Evolutionary conservation across 176 grass and related monocot species (phyloP).

Genomic region (Aegilops bicornis): DNA sequence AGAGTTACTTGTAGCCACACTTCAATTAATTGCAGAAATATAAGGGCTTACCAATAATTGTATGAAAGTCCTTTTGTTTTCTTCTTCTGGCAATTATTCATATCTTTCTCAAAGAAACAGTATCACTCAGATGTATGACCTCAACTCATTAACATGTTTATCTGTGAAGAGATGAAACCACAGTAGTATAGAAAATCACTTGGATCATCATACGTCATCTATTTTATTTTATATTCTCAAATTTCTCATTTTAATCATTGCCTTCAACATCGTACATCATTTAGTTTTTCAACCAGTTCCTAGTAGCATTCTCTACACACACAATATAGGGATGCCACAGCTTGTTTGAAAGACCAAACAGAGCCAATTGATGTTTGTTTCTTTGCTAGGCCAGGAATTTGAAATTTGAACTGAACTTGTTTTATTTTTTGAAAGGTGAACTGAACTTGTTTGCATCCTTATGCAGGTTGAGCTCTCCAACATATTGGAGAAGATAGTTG

Average conservation of each 20-base stretch:
- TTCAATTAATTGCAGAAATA: neutral
- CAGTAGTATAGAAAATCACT: neutral
- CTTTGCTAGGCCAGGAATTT: neutral
- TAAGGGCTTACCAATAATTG: neutral
- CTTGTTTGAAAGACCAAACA: neutral
- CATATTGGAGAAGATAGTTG: constrained; percentile 81
- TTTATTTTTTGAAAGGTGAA: too few relatives aligned
- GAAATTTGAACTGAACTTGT: neutral
- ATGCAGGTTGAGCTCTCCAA: constrained; percentile 90
- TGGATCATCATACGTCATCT: neutral
- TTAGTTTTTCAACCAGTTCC: neutral
- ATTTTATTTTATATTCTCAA: neutral
- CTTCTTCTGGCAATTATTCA: neutral
- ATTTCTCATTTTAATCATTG: neutral
- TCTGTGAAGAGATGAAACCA: neutral
- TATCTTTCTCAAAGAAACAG: neutral
- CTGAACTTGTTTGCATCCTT: constrained; percentile 16
- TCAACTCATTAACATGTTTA: neutral
- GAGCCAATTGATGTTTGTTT: constrained; percentile 1
- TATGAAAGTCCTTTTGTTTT: neutral
- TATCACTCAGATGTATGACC: neutral
- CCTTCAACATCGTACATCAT: neutral
- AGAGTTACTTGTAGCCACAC: neutral
- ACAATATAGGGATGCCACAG: neutral
- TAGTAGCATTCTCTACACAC: neutral